A percentile compares a stretch with the other conserved stretches of the same genome.
phyloP scores from a whole-genome alignment of 2,329 filamentous ascomycete genomes.

The Calonectria pteridis region DNA sequence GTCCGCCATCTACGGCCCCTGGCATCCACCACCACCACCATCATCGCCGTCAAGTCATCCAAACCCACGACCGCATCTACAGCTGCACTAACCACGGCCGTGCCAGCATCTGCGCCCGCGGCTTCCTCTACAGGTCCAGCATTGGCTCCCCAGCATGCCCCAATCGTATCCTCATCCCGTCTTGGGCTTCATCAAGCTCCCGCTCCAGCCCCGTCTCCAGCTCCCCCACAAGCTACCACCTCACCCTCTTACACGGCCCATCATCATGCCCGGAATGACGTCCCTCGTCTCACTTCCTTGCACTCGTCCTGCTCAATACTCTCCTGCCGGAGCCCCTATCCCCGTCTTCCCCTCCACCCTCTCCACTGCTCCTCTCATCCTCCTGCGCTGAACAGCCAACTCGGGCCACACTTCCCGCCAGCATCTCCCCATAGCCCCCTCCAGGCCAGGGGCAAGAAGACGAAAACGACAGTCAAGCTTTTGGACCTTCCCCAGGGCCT shows the following conservation, averaged over 20 bases:
- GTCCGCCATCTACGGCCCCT: conserved; percentile 45
- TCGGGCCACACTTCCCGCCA: conserved; percentile 38
- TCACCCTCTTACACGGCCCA: conserved; percentile 10
- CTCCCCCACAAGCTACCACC: conserved; percentile 2
- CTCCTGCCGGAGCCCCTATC: conserved; percentile 19
- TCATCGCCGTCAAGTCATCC: conserved; percentile 18
- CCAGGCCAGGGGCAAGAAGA: conserved; percentile 64
- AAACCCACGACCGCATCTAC: conserved; percentile 21
- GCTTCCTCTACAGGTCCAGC: not conserved
- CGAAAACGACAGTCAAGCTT: conserved; percentile 64
- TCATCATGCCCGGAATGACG: conserved; percentile 23
- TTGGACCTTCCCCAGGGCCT: conserved; percentile 69
- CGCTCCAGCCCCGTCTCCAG: not conserved
- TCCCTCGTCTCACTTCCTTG: conserved; percentile 19
- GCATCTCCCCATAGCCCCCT: conserved; percentile 35
- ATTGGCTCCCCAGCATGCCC: conserved; percentile 7
- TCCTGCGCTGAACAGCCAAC: conserved; percentile 18
- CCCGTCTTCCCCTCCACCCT: conserved; percentile 16
- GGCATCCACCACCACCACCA: conserved; percentile 21
- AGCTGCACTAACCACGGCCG: not conserved
- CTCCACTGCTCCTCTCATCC: conserved; percentile 22
- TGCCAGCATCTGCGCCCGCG: conserved; percentile 10
- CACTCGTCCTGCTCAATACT: not conserved
- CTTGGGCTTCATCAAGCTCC: conserved; percentile 16
- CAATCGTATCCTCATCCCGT: conserved; percentile 17